Conservation (phyloP, 1,284 basidiomycete species). For the Thelephora terrestris region DNA sequence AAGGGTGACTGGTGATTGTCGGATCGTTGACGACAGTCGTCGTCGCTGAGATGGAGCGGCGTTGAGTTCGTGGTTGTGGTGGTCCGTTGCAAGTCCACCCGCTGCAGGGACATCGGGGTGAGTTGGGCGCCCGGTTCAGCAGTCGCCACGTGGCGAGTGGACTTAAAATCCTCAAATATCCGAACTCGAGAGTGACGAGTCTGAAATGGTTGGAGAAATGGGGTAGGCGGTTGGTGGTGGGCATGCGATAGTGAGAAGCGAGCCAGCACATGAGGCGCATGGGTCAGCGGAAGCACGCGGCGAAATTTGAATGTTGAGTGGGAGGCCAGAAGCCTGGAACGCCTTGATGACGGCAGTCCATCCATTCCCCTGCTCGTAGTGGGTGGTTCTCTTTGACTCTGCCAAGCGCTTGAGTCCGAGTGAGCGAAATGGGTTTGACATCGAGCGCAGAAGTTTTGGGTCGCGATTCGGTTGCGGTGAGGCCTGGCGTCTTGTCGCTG, state of each 20-base stretch:
- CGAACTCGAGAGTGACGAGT: constrained; percentile 26
- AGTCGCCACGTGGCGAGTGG: constrained; percentile 89
- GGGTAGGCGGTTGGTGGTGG: constrained; percentile 29
- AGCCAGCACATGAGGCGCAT: constrained; percentile 22
- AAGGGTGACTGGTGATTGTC: too few species aligned
- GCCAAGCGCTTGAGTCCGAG: constrained; percentile 32
- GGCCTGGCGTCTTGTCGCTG: constrained; percentile 76
- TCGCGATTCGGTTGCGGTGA: constrained; percentile 75
- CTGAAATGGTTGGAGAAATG: constrained; percentile 41
- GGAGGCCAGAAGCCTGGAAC: constrained; percentile 54
- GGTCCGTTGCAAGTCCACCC: constrained; percentile 50
- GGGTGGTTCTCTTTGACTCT: constrained; percentile 37
- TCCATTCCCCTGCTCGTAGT: constrained; percentile 44
- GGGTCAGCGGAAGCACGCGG: constrained; percentile 18
- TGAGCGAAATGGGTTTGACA: constrained; percentile 64
- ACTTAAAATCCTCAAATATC: constrained; percentile 31
- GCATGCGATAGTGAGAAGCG: constrained; percentile 23
- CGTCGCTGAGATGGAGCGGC: constrained; percentile 13
- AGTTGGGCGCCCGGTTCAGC: constrained; percentile 37
- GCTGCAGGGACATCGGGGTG: constrained; percentile 74
- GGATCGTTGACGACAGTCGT: constrained; percentile 26
- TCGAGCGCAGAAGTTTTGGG: constrained; percentile 74
- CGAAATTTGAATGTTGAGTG: constrained; percentile 24
- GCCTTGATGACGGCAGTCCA: constrained; percentile 72
- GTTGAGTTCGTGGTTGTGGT: constrained; percentile 21